A percentile compares a stretch with the other conserved stretches of the same genome.
These are phyloP conservation scores for Pogostemon cablin DNA, from an alignment of 257 asterid species.

Conservation along the genomic window DNA sequence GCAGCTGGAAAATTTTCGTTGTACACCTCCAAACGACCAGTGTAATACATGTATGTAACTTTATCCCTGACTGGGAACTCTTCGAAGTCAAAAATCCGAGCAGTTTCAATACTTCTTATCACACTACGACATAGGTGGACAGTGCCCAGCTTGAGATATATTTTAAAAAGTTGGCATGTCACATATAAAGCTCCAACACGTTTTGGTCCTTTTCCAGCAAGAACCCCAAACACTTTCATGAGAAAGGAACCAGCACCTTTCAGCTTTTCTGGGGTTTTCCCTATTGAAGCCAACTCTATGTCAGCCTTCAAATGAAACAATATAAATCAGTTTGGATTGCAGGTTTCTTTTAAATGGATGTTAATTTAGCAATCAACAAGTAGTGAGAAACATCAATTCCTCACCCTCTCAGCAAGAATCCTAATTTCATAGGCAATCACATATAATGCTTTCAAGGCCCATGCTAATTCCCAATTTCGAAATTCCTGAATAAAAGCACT, in stretches of 20 bases:
- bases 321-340: slow-evolving; percentile 32
- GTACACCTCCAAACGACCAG: slow-evolving; percentile 97
- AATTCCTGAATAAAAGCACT: slow-evolving; percentile 97
- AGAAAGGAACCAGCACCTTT: slow-evolving; percentile 97
- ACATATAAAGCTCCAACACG: slow-evolving; percentile 95
- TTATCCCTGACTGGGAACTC: slow-evolving; percentile 94
- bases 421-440: slow-evolving; percentile 85
- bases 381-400: slow-evolving; percentile 24
- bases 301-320: slow-evolving; percentile 73
- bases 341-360: background rate
- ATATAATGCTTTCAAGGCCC: slow-evolving; percentile 94
- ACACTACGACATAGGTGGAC: slow-evolving; percentile 95
- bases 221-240: slow-evolving; percentile 95
- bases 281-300: slow-evolving; percentile 77
- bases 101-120: slow-evolving; percentile 95
- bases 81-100: slow-evolving; percentile 90
- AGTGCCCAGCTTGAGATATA: slow-evolving; percentile 94
- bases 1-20: slow-evolving; percentile 95
- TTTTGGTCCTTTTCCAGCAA: slow-evolving; percentile 95
- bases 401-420: slow-evolving; percentile 91
- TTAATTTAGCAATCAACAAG: background rate
- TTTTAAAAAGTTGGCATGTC: slow-evolving; percentile 91
- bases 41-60: slow-evolving; percentile 98
- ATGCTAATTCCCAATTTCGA: slow-evolving; percentile 96
- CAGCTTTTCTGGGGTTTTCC: slow-evolving; percentile 88